These are phyloP conservation scores for Tardiomyces depauwii DNA, from an alignment of 1,139 yeast species.

Conservation along the genomic window DNA sequence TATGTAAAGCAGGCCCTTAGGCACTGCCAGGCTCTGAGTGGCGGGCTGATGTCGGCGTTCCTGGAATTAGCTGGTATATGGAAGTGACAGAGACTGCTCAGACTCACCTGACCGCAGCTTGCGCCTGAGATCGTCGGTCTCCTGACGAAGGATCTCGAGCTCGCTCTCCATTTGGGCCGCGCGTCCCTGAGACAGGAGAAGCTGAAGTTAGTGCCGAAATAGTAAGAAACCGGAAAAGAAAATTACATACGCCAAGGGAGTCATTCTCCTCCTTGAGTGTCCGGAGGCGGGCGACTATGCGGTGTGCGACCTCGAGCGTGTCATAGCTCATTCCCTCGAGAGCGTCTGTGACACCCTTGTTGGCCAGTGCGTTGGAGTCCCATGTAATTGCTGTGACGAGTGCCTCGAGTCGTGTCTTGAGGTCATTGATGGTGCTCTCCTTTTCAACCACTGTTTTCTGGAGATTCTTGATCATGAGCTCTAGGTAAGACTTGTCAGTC, in stretches of 20 bases:
- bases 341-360: background rate
- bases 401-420: background rate
- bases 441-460: background rate
- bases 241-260: slow-evolving; percentile 32
- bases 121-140: slow-evolving; percentile 20
- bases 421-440: background rate
- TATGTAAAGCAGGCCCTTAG: too few relatives aligned
- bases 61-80: too few relatives aligned
- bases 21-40: too few relatives aligned
- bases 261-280: slow-evolving; percentile 58
- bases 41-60: too few relatives aligned
- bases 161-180: slow-evolving; percentile 61
- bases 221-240: background rate
- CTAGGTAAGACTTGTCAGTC: background rate
- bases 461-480: background rate
- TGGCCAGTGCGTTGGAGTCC: background rate
- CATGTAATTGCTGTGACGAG: background rate
- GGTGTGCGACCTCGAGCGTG: slow-evolving; percentile 65
- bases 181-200: slow-evolving; percentile 48
- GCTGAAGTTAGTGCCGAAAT: background rate
- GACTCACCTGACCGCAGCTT: background rate
- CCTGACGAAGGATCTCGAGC: slow-evolving; percentile 45
- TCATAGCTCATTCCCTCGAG: slow-evolving; percentile 25
- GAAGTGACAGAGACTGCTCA: background rate
- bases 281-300: slow-evolving; percentile 50